Percentiles rank a stretch among this genome's conserved stretches.
Conservation (phyloP, 2,329 filamentous ascomycete genomes). For the Stachybotrys chlorohalonatus region DNA sequence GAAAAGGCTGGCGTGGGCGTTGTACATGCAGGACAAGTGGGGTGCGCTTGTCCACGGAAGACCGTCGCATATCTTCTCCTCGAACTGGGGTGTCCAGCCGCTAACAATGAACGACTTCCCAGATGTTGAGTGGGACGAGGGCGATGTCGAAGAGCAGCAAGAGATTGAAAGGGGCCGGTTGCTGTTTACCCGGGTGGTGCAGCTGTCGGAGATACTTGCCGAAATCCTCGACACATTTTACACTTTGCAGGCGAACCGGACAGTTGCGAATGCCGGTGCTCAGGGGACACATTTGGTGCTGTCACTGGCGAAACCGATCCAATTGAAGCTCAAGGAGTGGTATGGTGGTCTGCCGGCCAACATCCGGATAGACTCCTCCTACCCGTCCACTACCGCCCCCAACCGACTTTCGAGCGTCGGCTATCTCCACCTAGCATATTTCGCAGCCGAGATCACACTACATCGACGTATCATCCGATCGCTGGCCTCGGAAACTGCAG, state of each 20-base stretch:
- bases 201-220: constrained; percentile 64
- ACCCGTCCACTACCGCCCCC: constrained; percentile 23
- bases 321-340: constrained; percentile 77
- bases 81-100: constrained; percentile 67
- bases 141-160: constrained; percentile 51
- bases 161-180: constrained; percentile 60
- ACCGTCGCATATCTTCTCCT: constrained; percentile 62
- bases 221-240: constrained; percentile 81
- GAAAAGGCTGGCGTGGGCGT: constrained; percentile 79
- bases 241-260: constrained; percentile 65
- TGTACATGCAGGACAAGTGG: constrained; percentile 95
- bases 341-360: constrained; percentile 57
- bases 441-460: constrained; percentile 87
- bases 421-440: constrained; percentile 85
- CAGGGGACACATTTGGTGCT: constrained; percentile 67
- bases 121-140: constrained; percentile 60
- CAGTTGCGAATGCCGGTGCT: constrained; percentile 54
- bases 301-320: constrained; percentile 69
- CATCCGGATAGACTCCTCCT: constrained; percentile 58
- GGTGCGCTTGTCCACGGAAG: constrained; percentile 76
- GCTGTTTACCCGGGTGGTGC: constrained; percentile 67
- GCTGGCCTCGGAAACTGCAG: constrained; percentile 36
- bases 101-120: constrained; percentile 63
- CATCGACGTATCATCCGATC: constrained; percentile 86
- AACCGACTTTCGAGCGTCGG: constrained; percentile 53